Conservation (phyloP, 2,329 filamentous ascomycete species). For the Colletotrichum graminicola region DNA sequence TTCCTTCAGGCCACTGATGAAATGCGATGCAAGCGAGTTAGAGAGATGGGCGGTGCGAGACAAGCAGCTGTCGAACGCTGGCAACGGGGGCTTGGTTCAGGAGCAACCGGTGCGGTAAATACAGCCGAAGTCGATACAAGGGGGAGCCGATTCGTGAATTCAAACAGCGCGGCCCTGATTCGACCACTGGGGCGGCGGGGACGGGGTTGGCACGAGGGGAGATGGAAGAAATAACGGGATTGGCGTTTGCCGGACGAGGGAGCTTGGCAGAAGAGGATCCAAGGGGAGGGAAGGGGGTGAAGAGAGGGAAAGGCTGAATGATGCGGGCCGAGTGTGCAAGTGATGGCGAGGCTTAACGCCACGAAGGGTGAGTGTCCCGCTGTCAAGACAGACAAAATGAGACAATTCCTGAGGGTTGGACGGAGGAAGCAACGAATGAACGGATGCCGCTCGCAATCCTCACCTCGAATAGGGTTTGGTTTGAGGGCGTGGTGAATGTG, state of each 20-base stretch:
- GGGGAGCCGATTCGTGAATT: constrained; percentile 26
- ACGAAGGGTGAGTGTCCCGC: constrained; percentile 53
- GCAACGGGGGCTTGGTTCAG: constrained; percentile 41
- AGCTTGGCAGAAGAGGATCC: constrained; percentile 38
- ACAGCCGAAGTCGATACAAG: constrained; percentile 33
- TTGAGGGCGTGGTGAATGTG: constrained; percentile 51
- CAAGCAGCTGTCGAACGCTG: constrained; percentile 25
- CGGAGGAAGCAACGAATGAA: constrained; percentile 73
- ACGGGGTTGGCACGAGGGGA: constrained; percentile 44
- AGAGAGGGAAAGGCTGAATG: constrained; percentile 42
- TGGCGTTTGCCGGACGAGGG: constrained; percentile 12
- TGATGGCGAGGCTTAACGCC: constrained; percentile 62
- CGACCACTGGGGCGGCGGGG: constrained; percentile 42
- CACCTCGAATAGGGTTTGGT: constrained; percentile 44
- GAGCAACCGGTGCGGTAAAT: constrained; percentile 45
- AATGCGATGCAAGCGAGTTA: constrained; percentile 40
- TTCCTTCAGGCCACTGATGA: constrained; percentile 35
- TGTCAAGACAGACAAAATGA: constrained; percentile 60
- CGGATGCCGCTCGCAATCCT: constrained; percentile 69
- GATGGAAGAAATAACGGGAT: constrained; percentile 43
- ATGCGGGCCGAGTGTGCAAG: background rate
- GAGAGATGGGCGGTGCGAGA: constrained; percentile 33
- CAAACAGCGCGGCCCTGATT: constrained; percentile 37
- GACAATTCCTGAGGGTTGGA: constrained; percentile 60
- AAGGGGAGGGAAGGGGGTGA: constrained; percentile 45